A percentile compares a stretch with the other conserved stretches of the same genome.
Conservation (phyloP, 305 asterid genomes). For the Fraxinus latifolia region DNA sequence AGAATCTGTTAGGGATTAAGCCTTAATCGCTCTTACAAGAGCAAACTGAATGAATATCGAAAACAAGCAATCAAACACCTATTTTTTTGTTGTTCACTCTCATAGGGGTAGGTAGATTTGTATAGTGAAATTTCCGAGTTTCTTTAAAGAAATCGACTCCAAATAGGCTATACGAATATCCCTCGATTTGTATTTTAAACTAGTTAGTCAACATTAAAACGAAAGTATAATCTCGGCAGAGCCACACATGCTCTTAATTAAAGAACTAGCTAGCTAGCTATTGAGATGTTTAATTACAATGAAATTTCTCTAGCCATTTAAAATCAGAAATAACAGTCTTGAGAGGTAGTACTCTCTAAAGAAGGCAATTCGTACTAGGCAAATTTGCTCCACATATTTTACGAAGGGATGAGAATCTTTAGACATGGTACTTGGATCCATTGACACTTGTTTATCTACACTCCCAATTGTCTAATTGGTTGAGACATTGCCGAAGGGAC, state of each 20-base stretch:
- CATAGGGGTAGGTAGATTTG: neutral
- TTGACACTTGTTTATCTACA: constrained; percentile 4
- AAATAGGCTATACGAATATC: neutral
- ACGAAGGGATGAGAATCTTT: neutral
- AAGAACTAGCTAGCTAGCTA: neutral
- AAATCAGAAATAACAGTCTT: neutral
- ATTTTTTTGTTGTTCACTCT: neutral
- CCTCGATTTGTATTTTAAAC: neutral
- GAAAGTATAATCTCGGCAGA: neutral
- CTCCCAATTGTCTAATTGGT: neutral
- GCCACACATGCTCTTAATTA: neutral
- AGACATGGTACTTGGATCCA: constrained; percentile 7
- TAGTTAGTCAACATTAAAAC: neutral
- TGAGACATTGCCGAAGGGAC: constrained; percentile 20
- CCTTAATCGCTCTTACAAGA: neutral
- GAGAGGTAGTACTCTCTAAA: neutral
- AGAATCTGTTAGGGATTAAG: neutral
- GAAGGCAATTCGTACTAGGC: neutral
- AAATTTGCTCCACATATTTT: constrained; percentile 11
- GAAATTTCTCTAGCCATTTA: neutral
- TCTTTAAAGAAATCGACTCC: neutral
- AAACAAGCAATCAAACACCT: neutral
- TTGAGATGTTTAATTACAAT: neutral
- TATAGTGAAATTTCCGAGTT: neutral
- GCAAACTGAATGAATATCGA: neutral